A percentile compares a stretch with the other conserved stretches of the same genome.
These are phyloP conservation scores for Neopestalotiopsis sp. DNA, from an alignment of 2,329 filamentous ascomycete species.

Conservation along the genomic window DNA sequence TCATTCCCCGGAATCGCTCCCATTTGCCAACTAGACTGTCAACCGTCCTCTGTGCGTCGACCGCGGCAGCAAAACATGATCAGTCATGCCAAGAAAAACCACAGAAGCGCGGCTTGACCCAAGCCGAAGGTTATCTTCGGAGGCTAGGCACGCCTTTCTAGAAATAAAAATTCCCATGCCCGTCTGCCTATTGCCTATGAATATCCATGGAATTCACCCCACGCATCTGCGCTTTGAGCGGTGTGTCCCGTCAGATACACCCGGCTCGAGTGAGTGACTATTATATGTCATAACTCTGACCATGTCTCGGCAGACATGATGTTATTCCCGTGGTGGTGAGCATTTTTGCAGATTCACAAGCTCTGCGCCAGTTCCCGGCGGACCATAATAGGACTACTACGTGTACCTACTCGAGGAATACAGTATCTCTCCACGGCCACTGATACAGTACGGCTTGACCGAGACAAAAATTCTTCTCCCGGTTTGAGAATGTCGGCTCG, in stretches of 20 bases:
- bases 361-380: background rate
- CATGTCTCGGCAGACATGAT: background rate
- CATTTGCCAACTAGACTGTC: background rate
- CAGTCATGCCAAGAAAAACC: background rate
- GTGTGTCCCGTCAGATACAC: background rate
- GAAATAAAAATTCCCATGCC: background rate
- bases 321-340: background rate
- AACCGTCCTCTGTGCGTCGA: background rate
- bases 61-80: background rate
- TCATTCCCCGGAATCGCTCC: conserved; percentile 2
- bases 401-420: background rate
- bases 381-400: background rate
- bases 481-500: background rate
- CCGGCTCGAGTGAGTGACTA: background rate
- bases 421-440: background rate
- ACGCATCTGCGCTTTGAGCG: background rate
- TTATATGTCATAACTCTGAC: background rate
- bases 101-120: background rate
- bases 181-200: background rate
- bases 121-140: conserved; percentile 2
- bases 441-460: background rate
- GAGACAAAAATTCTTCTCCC: conserved; percentile 1
- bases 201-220: background rate
- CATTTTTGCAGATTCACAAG: background rate
- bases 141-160: background rate